Percentiles rank a stretch among this genome's conserved stretches.
These are phyloP conservation scores for Emmonsiellopsis sp. DNA, from an alignment of 2,329 filamentous ascomycete species.

Conservation along the genomic window DNA sequence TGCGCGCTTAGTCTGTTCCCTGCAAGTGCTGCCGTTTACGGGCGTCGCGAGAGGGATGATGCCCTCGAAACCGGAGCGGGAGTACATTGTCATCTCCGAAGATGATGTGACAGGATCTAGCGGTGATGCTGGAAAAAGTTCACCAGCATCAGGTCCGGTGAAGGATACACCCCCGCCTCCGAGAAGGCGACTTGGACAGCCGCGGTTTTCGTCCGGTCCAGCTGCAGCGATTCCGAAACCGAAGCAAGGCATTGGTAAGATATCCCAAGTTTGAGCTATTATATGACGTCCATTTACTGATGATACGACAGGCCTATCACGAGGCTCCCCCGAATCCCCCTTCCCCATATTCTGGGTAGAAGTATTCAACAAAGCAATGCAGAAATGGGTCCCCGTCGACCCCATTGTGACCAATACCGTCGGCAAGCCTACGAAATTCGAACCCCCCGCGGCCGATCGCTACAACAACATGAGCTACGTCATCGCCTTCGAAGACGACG, in stretches of 20 bases:
- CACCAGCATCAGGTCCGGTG: not conserved
- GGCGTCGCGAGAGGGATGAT: constrained; percentile 36
- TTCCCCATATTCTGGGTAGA: constrained; percentile 94
- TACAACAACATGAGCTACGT: constrained; percentile 75
- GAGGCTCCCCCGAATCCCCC: constrained; percentile 43
- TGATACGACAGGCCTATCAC: not conserved
- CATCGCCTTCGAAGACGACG: constrained; percentile 74
- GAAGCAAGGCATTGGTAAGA: constrained; percentile 4
- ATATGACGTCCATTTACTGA: not conserved
- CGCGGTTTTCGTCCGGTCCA: constrained; percentile 15
- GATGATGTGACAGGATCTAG: constrained; percentile 24
- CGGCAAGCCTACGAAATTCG: constrained; percentile 64
- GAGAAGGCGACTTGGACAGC: constrained; percentile 26
- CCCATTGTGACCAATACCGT: constrained; percentile 72
- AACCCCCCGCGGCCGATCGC: constrained; percentile 70
- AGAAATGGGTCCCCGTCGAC: constrained; percentile 88
- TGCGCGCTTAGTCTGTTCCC: constrained; percentile 75
- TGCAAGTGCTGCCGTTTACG: constrained; percentile 69
- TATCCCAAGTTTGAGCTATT: not conserved
- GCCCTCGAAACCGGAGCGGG: constrained; percentile 29
- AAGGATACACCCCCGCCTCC: constrained; percentile 7
- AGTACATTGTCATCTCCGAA: constrained; percentile 29
- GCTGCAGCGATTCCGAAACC: constrained; percentile 3
- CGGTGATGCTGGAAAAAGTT: constrained; percentile 14
- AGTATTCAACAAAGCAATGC: constrained; percentile 71